Percentiles rank a stretch among this genome's conserved stretches.
Evolutionary conservation across 2,329 filamentous ascomycete species (phyloP).

Genomic region (Verticillium longisporum): DNA sequence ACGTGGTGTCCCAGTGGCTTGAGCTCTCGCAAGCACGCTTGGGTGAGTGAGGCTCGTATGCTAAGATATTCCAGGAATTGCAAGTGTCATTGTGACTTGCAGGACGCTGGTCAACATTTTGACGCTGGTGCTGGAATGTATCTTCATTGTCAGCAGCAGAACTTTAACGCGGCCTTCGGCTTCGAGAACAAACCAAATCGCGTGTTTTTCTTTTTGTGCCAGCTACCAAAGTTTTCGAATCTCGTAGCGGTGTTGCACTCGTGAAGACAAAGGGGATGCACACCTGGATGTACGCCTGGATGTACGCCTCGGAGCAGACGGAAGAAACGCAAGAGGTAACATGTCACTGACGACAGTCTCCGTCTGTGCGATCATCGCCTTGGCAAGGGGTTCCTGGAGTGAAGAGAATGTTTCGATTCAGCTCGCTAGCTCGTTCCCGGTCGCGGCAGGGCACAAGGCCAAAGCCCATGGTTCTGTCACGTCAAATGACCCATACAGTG

Average conservation of each 20-base stretch:
- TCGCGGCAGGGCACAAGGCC: background rate
- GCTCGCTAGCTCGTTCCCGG: background rate
- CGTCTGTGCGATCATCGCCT: background rate
- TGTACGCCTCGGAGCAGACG: background rate
- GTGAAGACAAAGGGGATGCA: background rate
- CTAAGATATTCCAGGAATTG: no score
- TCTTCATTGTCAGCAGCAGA: no score
- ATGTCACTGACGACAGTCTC: background rate
- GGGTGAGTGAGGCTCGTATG: background rate
- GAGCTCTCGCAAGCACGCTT: constrained; percentile 12
- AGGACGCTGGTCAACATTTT: no score
- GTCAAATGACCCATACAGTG: background rate
- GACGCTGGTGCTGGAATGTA: no score
- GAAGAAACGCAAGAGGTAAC: background rate
- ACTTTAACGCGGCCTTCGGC: no score
- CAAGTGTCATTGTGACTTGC: no score
- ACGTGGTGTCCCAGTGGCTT: constrained; percentile 24
- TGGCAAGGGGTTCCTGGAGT: background rate
- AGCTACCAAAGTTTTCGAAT: background rate
- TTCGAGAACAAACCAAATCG: no score
- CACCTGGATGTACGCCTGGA: no score
- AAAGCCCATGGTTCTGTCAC: background rate
- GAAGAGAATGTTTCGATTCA: background rate
- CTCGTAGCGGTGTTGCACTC: background rate
- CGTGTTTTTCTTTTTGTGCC: background rate